These are phyloP conservation scores for Lecanosticta acicola DNA, from an alignment of 2,329 filamentous ascomycete species.

Conservation along the genomic window DNA sequence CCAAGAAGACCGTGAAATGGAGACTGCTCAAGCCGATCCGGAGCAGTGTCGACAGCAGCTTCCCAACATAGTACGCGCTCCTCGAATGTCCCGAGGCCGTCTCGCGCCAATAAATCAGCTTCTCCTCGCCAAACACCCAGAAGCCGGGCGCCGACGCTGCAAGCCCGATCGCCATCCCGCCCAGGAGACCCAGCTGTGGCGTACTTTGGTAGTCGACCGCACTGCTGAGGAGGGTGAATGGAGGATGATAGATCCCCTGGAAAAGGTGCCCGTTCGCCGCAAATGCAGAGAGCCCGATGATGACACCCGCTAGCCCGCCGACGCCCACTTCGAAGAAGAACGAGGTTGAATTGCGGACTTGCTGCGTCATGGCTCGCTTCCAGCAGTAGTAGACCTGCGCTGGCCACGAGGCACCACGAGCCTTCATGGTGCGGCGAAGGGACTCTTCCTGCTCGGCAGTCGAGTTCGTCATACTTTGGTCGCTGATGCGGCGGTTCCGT, in stretches of 20 bases:
- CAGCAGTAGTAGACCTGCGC: conserved; percentile 52
- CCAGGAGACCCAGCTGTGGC: conserved; percentile 50
- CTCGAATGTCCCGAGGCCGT: conserved; percentile 53
- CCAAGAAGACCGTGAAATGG: conserved; percentile 51
- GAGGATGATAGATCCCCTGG: conserved; percentile 47
- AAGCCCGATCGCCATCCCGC: conserved; percentile 52
- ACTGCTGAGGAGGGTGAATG: conserved; percentile 49
- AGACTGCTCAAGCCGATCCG: conserved; percentile 49
- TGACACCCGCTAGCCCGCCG: conserved; percentile 47
- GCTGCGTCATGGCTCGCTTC: conserved; percentile 50
- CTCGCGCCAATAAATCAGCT: conserved; percentile 51
- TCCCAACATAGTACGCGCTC: conserved; percentile 53
- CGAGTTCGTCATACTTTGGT: conserved; percentile 30
- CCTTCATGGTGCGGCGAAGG: conserved; percentile 44
- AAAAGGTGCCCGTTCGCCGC: conserved; percentile 50
- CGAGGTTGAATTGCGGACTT: conserved; percentile 48
- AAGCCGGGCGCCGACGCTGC: conserved; percentile 52
- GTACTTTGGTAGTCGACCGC: conserved; percentile 48
- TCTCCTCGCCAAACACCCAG: conserved; percentile 53
- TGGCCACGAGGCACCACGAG: conserved; percentile 45
- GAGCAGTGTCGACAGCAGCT: conserved; percentile 48
- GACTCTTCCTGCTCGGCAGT: conserved; percentile 38
- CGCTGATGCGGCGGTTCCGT: conserved; percentile 21
- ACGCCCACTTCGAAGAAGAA: conserved; percentile 53
- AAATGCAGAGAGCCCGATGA: conserved; percentile 52